Evolutionary conservation across 768 basidiomycete genomes (phyloP).

Genomic region (Collybia sp.): DNA sequence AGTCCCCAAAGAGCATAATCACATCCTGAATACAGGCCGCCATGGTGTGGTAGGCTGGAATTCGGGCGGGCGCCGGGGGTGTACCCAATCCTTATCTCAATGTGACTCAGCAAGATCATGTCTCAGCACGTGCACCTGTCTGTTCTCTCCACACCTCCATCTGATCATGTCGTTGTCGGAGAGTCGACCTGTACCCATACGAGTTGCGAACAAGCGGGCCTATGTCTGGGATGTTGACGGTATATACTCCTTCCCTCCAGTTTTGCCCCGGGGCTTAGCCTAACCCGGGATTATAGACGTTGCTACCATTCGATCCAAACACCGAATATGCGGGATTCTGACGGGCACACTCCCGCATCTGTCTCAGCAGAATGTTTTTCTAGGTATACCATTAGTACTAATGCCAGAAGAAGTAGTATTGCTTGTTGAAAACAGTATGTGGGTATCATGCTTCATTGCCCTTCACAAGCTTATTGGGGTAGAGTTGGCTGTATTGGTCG

Average conservation of each 20-base stretch:
- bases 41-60: conserved; percentile 30
- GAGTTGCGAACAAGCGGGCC: conserved; percentile 73
- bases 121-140: not conserved
- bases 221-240: conserved; percentile 91
- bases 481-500: conserved; percentile 77
- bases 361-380: conserved; percentile 93
- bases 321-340: conserved; percentile 81
- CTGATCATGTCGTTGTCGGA: conserved; percentile 14
- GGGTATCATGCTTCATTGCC: not conserved
- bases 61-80: not conserved
- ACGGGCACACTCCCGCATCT: conserved; percentile 92
- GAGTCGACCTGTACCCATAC: conserved; percentile 47
- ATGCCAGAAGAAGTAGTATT: conserved; percentile 91
- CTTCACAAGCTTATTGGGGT: conserved; percentile 8
- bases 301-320: conserved; percentile 69
- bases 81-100: not conserved
- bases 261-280: conserved; percentile 1
- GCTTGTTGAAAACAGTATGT: conserved; percentile 75
- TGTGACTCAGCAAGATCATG: too few relatives aligned
- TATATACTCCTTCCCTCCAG: conserved; percentile 17
- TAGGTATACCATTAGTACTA: conserved; percentile 86
- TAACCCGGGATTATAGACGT: conserved; percentile 52
- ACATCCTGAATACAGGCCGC: conserved; percentile 54
- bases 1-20: conserved; percentile 79
- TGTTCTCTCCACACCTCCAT: not conserved